Conservation (phyloP, 495 filamentous ascomycete species). For the Collariella sp. region DNA sequence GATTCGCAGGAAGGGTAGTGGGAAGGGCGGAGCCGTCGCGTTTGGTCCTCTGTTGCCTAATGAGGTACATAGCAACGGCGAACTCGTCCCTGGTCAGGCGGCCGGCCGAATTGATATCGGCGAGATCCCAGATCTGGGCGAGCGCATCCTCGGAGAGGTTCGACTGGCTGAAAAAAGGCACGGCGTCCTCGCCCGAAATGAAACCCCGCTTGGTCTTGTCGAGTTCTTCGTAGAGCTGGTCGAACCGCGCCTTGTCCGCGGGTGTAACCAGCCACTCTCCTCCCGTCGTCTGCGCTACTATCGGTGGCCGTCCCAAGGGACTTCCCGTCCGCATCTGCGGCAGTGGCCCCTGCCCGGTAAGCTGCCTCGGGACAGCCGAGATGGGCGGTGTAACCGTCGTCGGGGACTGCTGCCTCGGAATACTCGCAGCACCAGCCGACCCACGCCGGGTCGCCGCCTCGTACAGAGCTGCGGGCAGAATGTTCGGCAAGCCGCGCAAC, state of each 20-base stretch:
- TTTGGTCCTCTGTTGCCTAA: constrained; percentile 73
- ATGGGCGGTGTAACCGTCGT: constrained; percentile 27
- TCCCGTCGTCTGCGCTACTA: constrained; percentile 54
- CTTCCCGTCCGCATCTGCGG: constrained; percentile 53
- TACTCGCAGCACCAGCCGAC: constrained; percentile 45
- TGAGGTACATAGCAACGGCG: constrained; percentile 95
- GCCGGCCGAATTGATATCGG: constrained; percentile 87
- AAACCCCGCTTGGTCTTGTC: constrained; percentile 70
- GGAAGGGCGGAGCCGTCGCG: constrained; percentile 58
- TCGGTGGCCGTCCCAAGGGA: constrained; percentile 55
- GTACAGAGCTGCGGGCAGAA: constrained; percentile 78
- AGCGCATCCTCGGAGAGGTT: constrained; percentile 81
- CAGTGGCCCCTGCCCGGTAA: constrained; percentile 32
- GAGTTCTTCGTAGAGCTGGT: constrained; percentile 70
- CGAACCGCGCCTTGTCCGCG: constrained; percentile 77
- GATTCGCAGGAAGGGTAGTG: constrained; percentile 61
- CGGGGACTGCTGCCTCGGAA: constrained; percentile 31
- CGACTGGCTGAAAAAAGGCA: constrained; percentile 86
- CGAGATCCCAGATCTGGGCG: constrained; percentile 95
- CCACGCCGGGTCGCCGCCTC: constrained; percentile 78
- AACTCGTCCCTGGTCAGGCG: constrained; percentile 83
- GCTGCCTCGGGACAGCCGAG: constrained; percentile 40
- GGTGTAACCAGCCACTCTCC: constrained; percentile 81
- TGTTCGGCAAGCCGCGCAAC: constrained; percentile 68
- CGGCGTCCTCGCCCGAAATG: constrained; percentile 91